Evolutionary conservation across 768 basidiomycete genomes (phyloP).

Genomic region (Austroboletus eburneus): DNA sequence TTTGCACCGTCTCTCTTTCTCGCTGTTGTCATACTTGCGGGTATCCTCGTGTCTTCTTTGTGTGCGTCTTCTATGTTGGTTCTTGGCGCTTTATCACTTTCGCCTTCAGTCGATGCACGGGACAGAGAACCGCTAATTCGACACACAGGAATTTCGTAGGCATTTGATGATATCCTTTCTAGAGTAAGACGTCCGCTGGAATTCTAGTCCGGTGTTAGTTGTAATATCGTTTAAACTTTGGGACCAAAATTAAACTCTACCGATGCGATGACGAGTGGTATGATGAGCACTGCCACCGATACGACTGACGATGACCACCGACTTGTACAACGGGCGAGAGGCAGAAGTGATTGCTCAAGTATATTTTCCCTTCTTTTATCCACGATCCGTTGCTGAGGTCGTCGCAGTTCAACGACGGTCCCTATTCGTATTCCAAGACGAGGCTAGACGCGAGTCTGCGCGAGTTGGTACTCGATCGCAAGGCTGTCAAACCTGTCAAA

Average conservation of each 20-base stretch:
- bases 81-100: conserved; percentile 20
- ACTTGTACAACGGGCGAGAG: conserved; percentile 27
- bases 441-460: conserved; percentile 39
- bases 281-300: conserved; percentile 22
- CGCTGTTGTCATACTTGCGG: conserved; percentile 12
- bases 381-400: conserved; percentile 30
- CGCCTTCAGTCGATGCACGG: conserved; percentile 12
- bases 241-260: conserved; percentile 12
- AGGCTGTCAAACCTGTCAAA: conserved; percentile 50
- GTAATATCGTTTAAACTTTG: conserved; percentile 26
- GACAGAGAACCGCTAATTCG: conserved; percentile 15
- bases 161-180: conserved; percentile 16
- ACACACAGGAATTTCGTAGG: conserved; percentile 17
- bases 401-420: conserved; percentile 49
- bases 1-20: conserved; percentile 21
- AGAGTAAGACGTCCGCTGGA: conserved; percentile 28
- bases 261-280: too few relatives aligned
- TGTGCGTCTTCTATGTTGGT: conserved; percentile 19
- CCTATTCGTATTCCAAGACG: conserved; percentile 39
- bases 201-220: conserved; percentile 26
- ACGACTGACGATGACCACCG: conserved; percentile 14
- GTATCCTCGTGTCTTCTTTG: conserved; percentile 18
- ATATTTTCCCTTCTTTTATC: not conserved
- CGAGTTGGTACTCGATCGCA: conserved; percentile 46
- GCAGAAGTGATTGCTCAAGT: conserved; percentile 30